These are phyloP conservation scores for Catharanthus roseus DNA, from an alignment of 257 asterid genomes.

Conservation along the genomic window DNA sequence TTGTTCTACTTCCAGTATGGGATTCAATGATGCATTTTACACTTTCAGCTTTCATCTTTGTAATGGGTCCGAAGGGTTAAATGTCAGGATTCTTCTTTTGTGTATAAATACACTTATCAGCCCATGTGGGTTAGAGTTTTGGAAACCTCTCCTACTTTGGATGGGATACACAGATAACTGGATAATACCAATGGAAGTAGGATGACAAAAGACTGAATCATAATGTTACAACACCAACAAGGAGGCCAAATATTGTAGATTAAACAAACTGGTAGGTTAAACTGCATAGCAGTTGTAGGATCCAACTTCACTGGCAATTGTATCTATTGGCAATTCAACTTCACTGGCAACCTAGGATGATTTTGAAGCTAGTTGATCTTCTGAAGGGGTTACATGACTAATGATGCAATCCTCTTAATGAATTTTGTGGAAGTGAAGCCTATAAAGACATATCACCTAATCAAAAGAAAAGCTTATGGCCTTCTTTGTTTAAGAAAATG, in stretches of 20 bases:
- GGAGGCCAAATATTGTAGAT: not conserved
- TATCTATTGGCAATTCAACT: not conserved
- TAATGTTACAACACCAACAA: not conserved
- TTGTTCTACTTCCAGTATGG: not conserved
- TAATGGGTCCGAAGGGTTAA: not conserved
- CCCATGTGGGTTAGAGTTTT: not conserved
- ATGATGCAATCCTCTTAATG: not conserved
- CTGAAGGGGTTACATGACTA: not conserved
- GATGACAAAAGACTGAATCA: not conserved
- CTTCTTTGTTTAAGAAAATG: not conserved
- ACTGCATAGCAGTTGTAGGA: not conserved
- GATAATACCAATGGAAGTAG: not conserved
- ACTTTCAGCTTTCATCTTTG: too few relatives aligned
- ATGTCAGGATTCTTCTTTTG: not conserved
- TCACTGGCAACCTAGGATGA: slow-evolving; percentile 2
- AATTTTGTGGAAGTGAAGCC: not conserved
- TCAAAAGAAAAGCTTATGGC: not conserved
- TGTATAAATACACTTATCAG: not conserved
- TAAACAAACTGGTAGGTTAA: not conserved
- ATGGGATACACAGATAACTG: not conserved
- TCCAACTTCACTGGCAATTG: not conserved
- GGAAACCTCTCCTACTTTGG: not conserved
- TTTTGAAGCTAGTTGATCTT: not conserved
- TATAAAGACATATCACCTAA: not conserved
- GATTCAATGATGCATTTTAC: not conserved